phyloP scores from a whole-genome alignment of 2,329 filamentous ascomycete species.

The Aspergillus ochraceus region DNA sequence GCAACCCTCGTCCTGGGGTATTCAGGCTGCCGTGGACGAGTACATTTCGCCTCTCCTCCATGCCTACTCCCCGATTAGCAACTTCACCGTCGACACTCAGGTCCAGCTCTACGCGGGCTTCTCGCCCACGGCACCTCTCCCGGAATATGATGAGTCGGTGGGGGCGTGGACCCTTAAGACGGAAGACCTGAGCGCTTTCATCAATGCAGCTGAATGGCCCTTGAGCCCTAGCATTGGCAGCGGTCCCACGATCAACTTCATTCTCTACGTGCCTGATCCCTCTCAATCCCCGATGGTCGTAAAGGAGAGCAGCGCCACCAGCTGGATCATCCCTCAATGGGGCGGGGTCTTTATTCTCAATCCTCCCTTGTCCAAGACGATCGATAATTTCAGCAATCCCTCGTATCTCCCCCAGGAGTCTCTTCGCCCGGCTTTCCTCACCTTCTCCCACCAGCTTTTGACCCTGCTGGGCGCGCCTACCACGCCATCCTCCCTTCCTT shows the following conservation, averaged over 20 bases:
- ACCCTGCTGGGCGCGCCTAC: constrained; percentile 83
- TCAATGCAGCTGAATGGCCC: constrained; percentile 98
- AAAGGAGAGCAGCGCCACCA: constrained; percentile 62
- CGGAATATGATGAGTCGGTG: constrained; percentile 53
- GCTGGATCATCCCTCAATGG: constrained; percentile 97
- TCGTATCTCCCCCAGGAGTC: constrained; percentile 62
- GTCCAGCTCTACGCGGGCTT: constrained; percentile 85
- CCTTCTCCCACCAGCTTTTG: constrained; percentile 86
- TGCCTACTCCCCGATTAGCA: constrained; percentile 78
- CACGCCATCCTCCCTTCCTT: constrained; percentile 72
- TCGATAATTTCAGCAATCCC: constrained; percentile 37
- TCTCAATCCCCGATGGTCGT: constrained; percentile 60
- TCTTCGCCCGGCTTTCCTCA: constrained; percentile 78
- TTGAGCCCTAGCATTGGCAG: constrained; percentile 89
- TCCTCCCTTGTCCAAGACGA: constrained; percentile 38
- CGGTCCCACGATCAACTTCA: constrained; percentile 93
- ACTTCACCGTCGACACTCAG: constrained; percentile 94
- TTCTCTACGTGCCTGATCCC: constrained; percentile 81
- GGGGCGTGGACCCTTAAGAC: constrained; percentile 71
- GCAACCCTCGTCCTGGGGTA: constrained; percentile 83
- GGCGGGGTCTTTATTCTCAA: constrained; percentile 74
- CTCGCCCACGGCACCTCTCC: constrained; percentile 61
- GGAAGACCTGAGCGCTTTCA: constrained; percentile 88
- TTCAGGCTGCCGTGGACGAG: constrained; percentile 75
- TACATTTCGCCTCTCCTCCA: constrained; percentile 81